phyloP scores from a whole-genome alignment of 768 basidiomycete genomes.

The Paxillus rubicundulus region DNA sequence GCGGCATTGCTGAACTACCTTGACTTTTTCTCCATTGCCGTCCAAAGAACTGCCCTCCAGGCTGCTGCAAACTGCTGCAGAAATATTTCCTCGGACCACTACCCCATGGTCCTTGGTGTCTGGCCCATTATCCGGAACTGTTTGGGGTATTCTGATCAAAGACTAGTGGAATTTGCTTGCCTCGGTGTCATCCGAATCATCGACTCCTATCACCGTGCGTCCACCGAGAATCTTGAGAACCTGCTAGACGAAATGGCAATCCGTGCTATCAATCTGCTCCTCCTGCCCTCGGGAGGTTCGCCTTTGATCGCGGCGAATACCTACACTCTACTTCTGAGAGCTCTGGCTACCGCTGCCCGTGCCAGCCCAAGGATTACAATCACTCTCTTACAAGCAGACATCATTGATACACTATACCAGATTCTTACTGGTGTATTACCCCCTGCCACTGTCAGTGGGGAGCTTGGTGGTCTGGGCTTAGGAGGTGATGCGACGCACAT shows the following conservation, averaged over 20 bases:
- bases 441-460: constrained; percentile 48
- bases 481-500: constrained; percentile 92
- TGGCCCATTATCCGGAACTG: constrained; percentile 94
- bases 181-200: constrained; percentile 92
- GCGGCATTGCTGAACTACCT: constrained; percentile 91
- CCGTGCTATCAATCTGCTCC: constrained; percentile 77
- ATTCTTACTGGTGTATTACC: constrained; percentile 94
- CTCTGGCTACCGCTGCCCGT: constrained; percentile 83
- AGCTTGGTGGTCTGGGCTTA: constrained; percentile 72
- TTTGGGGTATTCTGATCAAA: constrained; percentile 87
- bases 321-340: constrained; percentile 83
- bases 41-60: constrained; percentile 94
- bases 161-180: constrained; percentile 96
- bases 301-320: constrained; percentile 84
- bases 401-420: constrained; percentile 90
- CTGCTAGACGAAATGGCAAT: constrained; percentile 80
- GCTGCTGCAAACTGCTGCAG: constrained; percentile 97
- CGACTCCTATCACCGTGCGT: constrained; percentile 86
- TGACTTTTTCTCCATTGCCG: constrained; percentile 98
- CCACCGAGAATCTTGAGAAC: constrained; percentile 81
- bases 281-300: constrained; percentile 83
- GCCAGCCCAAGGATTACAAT: constrained; percentile 87
- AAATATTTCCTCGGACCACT: constrained; percentile 85
- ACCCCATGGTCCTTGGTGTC: constrained; percentile 82
- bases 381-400: constrained; percentile 84